Evolutionary conservation across 2,329 filamentous ascomycete species (phyloP), one percentile per base, ranked within the genome.

Genomic region (Diaporthe helianthi): DNA sequence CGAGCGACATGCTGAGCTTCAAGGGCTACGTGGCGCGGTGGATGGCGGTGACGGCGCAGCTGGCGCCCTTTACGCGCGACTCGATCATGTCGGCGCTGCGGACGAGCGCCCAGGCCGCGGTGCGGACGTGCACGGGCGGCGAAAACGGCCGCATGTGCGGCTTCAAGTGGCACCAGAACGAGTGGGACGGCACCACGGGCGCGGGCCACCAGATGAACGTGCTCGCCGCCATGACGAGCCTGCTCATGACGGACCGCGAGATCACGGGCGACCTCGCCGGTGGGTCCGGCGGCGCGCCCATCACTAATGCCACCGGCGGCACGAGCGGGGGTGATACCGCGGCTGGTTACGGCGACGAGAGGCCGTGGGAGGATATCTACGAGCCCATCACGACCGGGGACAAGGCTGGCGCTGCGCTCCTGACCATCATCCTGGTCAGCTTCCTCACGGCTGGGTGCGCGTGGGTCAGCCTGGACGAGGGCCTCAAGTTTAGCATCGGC

Each of bases 1-100:
- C 86, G 76, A 81, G 82, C 60, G 89, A 91, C 73, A 85, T 89
- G 76, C 81, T 83, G 71, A 84, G 85, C 10, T 89, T 88, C 81
- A 88, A 89, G 73, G 86, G 85, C 4, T 83, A 87, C 60, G 80
- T 89, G 49, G 79, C 83, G 29, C 81, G 83, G 19, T 85, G 83
- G 79, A 79, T 89, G 69, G 84, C 83, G 3, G 80, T 82, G 12
- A 82, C 82, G 1, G 80, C 82, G 1, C 76, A 85, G 65, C 69
- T 88, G 19, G 84, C 85, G 2, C 85, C 86, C 1, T 81, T 80
- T 47, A 84, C 82, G 0, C 76, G 76, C 31, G 75, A 80, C 3
- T 69, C 73, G 1, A 84, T 89, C 71, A 76, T 82, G 71, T 76
- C 80, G 0, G 81, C 80, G 53, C 76, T 89, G 6, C 78, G 77